phyloP scores from a whole-genome alignment of 192 early-diverging fungal genomes.

The Backusella circina region DNA sequence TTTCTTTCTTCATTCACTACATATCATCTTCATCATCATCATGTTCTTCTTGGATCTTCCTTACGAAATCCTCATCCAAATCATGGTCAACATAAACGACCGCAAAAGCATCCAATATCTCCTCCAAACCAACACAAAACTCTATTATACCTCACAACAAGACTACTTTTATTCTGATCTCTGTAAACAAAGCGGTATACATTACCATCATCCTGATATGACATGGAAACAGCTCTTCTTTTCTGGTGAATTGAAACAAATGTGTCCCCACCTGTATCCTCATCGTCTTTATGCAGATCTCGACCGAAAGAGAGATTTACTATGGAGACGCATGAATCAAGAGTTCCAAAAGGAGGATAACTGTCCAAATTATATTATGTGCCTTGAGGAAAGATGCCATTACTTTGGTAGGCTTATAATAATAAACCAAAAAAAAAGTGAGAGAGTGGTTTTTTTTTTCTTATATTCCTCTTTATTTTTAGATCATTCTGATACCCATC shows the following conservation, averaged over 20 bases:
- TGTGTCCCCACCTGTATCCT: neutral
- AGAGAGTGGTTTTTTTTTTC: neutral
- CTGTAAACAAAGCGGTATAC: neutral
- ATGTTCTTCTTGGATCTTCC: neutral
- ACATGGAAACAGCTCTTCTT: neutral
- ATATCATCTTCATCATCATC: neutral
- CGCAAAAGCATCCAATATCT: neutral
- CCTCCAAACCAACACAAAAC: neutral
- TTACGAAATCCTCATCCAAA: neutral
- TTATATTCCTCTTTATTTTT: neutral
- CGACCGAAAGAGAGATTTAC: neutral
- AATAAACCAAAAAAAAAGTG: neutral
- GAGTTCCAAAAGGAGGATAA: neutral
- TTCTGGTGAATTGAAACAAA: neutral
- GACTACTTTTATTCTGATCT: neutral
- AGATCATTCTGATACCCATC: neutral
- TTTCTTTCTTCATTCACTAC: neutral
- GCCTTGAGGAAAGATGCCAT: neutral
- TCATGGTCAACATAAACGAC: neutral
- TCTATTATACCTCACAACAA: neutral
- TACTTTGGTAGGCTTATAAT: neutral
- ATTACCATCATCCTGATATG: neutral
- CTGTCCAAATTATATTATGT: neutral
- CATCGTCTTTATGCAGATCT: neutral
- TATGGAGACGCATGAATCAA: neutral